Evolutionary conservation across 257 asterid genomes (phyloP).

Genomic region (Solanum pinnatisectum): DNA sequence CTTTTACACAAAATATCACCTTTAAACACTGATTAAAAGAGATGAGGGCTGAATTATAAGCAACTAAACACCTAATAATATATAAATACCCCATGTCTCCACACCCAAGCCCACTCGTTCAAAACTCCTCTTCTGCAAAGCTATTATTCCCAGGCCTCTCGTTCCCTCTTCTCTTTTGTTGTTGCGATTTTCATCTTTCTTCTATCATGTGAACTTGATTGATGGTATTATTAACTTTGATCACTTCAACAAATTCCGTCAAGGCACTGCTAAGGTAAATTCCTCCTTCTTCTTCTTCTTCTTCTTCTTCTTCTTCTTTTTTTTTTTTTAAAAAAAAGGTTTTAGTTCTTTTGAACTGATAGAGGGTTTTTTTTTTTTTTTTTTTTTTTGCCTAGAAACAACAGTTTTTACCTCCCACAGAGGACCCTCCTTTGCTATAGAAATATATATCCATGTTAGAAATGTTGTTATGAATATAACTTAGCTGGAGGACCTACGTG

Average conservation of each 20-base stretch:
- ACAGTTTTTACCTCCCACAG: not conserved
- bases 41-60: not conserved
- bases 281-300: not conserved
- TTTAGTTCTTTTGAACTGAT: not conserved
- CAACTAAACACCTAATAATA: not conserved
- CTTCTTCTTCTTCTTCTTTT: no score
- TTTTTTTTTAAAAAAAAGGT: no score
- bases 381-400: not conserved
- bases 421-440: not conserved
- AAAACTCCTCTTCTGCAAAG: not conserved
- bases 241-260: not conserved
- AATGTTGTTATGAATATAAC: not conserved
- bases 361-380: not conserved
- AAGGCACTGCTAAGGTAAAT: not conserved
- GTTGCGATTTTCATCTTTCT: not conserved
- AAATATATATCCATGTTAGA: not conserved
- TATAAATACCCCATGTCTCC: not conserved
- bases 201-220: not conserved
- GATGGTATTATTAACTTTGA: not conserved
- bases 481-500: no score
- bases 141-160: not conserved
- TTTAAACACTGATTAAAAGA: not conserved
- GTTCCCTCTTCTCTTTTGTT: not conserved
- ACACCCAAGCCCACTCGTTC: not conserved
- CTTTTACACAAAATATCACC: not conserved